phyloP scores from a whole-genome alignment of 2,329 filamentous ascomycete species.

The Talaromyces islandicus region DNA sequence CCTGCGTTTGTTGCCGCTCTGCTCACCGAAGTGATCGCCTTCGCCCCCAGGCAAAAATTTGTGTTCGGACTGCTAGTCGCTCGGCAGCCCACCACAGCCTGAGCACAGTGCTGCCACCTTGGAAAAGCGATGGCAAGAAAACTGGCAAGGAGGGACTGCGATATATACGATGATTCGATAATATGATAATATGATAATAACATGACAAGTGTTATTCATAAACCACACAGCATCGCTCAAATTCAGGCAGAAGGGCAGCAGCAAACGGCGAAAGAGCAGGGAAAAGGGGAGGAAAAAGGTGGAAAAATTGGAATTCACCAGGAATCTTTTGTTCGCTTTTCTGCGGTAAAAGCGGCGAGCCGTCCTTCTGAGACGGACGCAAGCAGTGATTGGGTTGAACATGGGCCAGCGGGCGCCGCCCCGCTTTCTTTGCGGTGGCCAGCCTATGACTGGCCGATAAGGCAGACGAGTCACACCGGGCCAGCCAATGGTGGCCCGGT shows the following conservation, averaged over 20 bases:
- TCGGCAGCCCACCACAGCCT: background rate
- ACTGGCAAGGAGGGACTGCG: background rate
- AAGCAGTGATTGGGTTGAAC: conserved; percentile 22
- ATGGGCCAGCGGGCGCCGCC: conserved; percentile 17
- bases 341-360: conserved; percentile 28
- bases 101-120: too few species aligned
- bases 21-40: background rate
- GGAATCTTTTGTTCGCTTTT: conserved; percentile 30
- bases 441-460: conserved; percentile 4
- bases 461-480: background rate
- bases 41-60: background rate
- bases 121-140: background rate
- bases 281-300: conserved; percentile 13
- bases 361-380: conserved; percentile 22
- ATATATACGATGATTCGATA: background rate
- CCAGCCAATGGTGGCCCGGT: background rate
- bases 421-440: conserved; percentile 9
- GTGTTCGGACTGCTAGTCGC: background rate
- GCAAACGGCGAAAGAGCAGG: background rate
- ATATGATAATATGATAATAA: too few species aligned
- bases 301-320: conserved; percentile 12
- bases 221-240: background rate
- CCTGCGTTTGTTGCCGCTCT: background rate
- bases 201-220: too few species aligned
- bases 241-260: background rate